These are phyloP conservation scores for Candida buenavistaensis DNA, from an alignment of 1,139 yeast species.

Conservation along the genomic window DNA sequence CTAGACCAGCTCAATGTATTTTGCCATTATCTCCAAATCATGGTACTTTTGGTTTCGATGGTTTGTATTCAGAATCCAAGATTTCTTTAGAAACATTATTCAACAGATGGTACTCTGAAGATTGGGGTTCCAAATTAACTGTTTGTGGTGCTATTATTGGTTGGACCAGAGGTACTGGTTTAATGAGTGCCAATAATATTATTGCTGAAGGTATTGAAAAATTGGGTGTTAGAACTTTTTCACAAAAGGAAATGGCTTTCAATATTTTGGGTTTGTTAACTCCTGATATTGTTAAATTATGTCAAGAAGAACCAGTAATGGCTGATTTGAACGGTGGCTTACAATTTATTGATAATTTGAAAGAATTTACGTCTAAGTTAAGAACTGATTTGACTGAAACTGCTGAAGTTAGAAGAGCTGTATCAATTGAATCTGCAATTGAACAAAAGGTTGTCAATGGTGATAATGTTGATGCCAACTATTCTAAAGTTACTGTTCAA, in stretches of 20 bases:
- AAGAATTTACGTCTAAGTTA: constrained; percentile 79
- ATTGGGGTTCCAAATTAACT: constrained; percentile 92
- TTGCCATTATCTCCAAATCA: constrained; percentile 97
- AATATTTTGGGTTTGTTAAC: constrained; percentile 92
- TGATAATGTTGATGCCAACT: constrained; percentile 84
- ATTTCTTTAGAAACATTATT: constrained; percentile 90
- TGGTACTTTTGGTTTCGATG: constrained; percentile 97
- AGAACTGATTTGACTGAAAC: constrained; percentile 82
- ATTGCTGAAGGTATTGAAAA: constrained; percentile 97
- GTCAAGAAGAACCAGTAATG: constrained; percentile 93
- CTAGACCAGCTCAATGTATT: constrained; percentile 97
- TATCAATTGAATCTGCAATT: constrained; percentile 86
- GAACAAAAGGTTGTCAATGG: constrained; percentile 94
- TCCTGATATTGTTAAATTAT: constrained; percentile 78
- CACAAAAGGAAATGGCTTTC: constrained; percentile 99
- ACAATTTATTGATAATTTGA: constrained; percentile 88
- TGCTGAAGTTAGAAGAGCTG: constrained; percentile 93
- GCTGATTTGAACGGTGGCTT: constrained; percentile 99
- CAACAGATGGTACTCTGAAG: constrained; percentile 98
- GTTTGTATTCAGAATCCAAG: constrained; percentile 96
- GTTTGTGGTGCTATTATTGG: constrained; percentile 98
- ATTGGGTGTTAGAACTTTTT: constrained; percentile 94
- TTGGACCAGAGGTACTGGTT: constrained; percentile 99
- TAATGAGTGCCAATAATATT: constrained; percentile 95
- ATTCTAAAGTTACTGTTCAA: constrained; percentile 69